These are phyloP conservation scores for Kitagawia praeruptora DNA, from an alignment of 129 eudicot species.

Conservation along the genomic window DNA sequence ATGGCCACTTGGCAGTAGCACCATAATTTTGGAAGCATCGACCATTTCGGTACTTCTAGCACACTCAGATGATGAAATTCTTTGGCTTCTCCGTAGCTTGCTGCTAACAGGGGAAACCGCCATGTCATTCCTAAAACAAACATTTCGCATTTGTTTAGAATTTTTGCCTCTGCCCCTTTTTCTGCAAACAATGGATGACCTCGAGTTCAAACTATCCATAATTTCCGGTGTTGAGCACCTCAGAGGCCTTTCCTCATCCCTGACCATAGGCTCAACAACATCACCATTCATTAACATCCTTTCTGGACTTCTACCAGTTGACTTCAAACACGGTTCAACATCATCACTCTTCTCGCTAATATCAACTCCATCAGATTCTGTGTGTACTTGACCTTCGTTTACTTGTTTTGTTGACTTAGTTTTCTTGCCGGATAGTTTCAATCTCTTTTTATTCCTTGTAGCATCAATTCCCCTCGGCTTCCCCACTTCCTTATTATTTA, in stretches of 20 bases:
- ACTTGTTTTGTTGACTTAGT: background rate
- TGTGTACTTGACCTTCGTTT: conserved; percentile 11
- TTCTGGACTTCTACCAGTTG: background rate
- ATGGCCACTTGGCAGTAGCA: background rate
- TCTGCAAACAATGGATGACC: background rate
- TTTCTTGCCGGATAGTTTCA: conserved; percentile 1
- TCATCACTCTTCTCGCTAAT: background rate
- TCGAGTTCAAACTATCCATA: conserved; percentile 6
- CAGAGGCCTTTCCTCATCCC: conserved; percentile 8
- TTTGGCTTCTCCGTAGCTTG: background rate
- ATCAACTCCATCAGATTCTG: background rate
- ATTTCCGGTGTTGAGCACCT: conserved; percentile 23
- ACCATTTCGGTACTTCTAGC: background rate
- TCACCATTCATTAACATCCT: background rate
- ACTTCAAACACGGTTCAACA: background rate
- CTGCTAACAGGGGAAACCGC: conserved; percentile 24
- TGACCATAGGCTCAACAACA: background rate
- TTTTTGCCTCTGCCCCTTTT: background rate
- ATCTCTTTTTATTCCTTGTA: conserved; percentile 1
- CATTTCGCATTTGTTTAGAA: background rate
- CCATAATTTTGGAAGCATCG: background rate
- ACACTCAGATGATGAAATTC: background rate
- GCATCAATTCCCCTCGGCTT: background rate
- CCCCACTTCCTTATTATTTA: background rate
- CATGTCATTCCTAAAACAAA: conserved; percentile 8